Percentiles rank a stretch among this genome's conserved stretches.
phyloP scores from a whole-genome alignment of 192 early-diverging fungal genomes.

The Coemansia sp. region DNA sequence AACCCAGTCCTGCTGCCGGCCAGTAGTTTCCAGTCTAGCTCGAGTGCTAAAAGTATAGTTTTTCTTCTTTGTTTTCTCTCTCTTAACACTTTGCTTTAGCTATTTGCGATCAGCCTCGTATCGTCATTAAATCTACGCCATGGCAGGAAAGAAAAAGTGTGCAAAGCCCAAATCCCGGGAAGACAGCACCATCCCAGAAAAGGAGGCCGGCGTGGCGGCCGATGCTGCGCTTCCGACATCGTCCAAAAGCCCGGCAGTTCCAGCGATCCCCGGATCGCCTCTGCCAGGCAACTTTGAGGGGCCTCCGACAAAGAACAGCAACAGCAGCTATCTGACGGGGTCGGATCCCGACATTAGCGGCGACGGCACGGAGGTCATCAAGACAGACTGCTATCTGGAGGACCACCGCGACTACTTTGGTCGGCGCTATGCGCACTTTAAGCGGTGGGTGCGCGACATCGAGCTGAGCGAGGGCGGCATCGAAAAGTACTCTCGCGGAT shows the following conservation, averaged over 20 bases:
- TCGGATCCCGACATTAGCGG: slow-evolving; percentile 42
- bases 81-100: neutral
- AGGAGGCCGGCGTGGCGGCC: neutral
- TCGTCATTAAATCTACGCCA: slow-evolving; percentile 7
- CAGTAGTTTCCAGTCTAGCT: too few relatives aligned
- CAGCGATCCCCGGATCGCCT: slow-evolving; percentile 8
- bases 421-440: slow-evolving; percentile 59
- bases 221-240: neutral
- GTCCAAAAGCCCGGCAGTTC: neutral
- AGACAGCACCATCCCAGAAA: neutral
- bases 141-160: slow-evolving; percentile 35
- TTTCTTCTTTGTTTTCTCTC: neutral
- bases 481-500: slow-evolving; percentile 80
- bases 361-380: slow-evolving; percentile 67
- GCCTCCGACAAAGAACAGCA: slow-evolving; percentile 13
- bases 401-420: slow-evolving; percentile 65
- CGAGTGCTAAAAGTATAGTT: too few relatives aligned
- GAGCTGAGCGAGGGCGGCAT: slow-evolving; percentile 73
- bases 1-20: neutral
- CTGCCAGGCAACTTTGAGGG: slow-evolving; percentile 13
- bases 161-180: slow-evolving; percentile 17
- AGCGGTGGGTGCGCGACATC: slow-evolving; percentile 72
- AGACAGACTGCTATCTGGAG: slow-evolving; percentile 77
- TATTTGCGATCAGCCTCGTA: neutral
- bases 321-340: slow-evolving; percentile 23